Evolutionary conservation across 768 basidiomycete species (phyloP), one percentile per base, ranked within the genome.

Genomic region (Termitomyces sp.): DNA sequence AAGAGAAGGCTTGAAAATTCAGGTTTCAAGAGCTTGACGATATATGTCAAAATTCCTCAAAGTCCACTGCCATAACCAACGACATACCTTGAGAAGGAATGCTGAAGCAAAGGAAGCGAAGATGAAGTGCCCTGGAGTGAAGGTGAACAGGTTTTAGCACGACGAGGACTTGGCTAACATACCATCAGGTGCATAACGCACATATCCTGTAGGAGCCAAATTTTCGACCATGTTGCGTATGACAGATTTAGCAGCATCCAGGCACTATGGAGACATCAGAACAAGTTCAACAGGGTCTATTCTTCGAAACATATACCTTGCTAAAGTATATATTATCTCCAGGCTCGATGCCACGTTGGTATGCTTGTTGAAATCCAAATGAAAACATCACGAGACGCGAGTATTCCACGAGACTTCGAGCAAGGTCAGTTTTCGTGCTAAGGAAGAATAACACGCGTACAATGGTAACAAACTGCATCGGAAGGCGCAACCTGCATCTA

Each of bases 341-440:
- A 1, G 77, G 71, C 61, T 84, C 77, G 32, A 89, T 79, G 1
- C 89, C 88, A 8, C 87, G 82, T 63, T 86, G 82, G 70, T 83
- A 91, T 2, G 89, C 89, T 64, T 91, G 87, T 63, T 93, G 90
- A 73, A 92, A 92, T 5, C 88, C 90, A 65, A 93, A 92, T 0
- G 91, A 92, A 67, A 83, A 91, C 88, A 92, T 90, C 51, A 93
- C 91, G 12, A 93, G 82, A 16, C 91, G 79, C 38, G 88, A 88
- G 66, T 92, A 93, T 32, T 77, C 82, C 58, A 88, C 86, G 46
- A 89, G 78, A 79, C 89, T 92, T 56, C 1, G 36, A 43, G 38
- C 30, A 26, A 1, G 38, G 63, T 56, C 38, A 56, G 56, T 59
- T 16, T 58, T 50, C 61, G 38, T n/a, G 52, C 54, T 36, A 23